Evolutionary conservation across 768 basidiomycete genomes (phyloP), one percentile per base, ranked within the genome.

Genomic region (Tylopilus intermedius): DNA sequence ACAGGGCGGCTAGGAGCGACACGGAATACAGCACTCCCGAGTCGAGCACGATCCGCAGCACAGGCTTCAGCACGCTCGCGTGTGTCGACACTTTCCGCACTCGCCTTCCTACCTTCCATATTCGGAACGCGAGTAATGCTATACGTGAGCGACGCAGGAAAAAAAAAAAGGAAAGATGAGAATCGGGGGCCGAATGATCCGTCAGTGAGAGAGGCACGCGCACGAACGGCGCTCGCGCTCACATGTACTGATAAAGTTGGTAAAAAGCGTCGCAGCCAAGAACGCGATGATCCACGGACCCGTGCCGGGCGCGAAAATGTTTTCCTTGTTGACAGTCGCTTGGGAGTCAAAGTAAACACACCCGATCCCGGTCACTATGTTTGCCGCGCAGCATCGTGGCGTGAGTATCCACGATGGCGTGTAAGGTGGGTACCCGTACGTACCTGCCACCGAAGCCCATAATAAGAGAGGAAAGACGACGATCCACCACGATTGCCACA

Each of bases 61-160:
- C 45, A 8, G 60, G 60, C 53, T 53, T 24, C 13, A 62, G 24
- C 10, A 59, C 47, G 29, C 56, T 45, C 15, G 49, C 14, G 4
- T 53, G 59, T 18, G 42, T 37, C 7, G 40, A 46, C 14, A 18
- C 9, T n/a, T 22, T 48, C 14, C 5, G 29, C 39, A 54, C 57
- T 2, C 56, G 48, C 14, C 44, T 51, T 30, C 55, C 58, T n/a
- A 60, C 46, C 18, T 37, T 40, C 65, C 63, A 65, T 45, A 66
- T 66, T 7, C 62, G 62, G 53, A 60, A 66, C 2, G 56, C 62
- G 6, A 66, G 57, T 10, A 66, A 39, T 3, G 55, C 65, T 66
- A 43, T 1, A 27, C 15, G 11, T 11, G 18, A 18, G 18, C 18
- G 18, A 18, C 18, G 18, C 18, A 18, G 18, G 18, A 18, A 18